Base-by-base conservation (phyloP, 257 asterid species). In the Petunia axillaris region DNA sequence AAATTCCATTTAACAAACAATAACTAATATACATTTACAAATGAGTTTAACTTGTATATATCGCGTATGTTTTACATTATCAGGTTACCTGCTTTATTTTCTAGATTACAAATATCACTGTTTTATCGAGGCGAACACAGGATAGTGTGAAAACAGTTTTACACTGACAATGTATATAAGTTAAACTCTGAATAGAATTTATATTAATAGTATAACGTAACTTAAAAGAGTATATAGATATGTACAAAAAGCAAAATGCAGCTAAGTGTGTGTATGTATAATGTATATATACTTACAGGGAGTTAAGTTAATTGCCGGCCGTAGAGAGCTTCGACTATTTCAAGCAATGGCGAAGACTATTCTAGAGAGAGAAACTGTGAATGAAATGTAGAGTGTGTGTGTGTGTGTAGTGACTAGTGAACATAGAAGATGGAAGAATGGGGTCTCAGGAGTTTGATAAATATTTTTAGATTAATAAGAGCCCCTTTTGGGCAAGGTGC, bases 281-380 rank as follows among this genome's bases (percentile, higher is more conserved):
- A 50, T 53, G 59, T 64, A 79, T 16, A 43, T 3, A 76, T 39
- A 64, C 37, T 71, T 64, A 1, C 25, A 67, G 83, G 57, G 82
- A 89, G 35, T 79, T 44, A 58, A 70, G 55, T 36, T 62, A 64
- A 46, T 25, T 78, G 90, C 92, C 92, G 90, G 91, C 93, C 82
- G 87, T 70, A 55, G 85, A 83, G 62, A 85, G 84, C 81, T 82
- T 88, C 79, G 78, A 64, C 55, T 81, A 91, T 82, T 88, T 75
- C 76, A 79, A 25, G 36, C 46, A 73, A 50, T 73, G 78, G 62
- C 43, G 78, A 73, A 73, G 25, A 25, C 25, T 73, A 46, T 73
- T 85, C 83, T 52, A 43, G 63, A 40, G 79, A 74, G 80, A 64
- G 79, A 80, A 68, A 77, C 53, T 78, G 85, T 39, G 88, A 48